Evolutionary conservation across 768 basidiomycete genomes (phyloP), one percentile per base, ranked within the genome.

Genomic region (Clitopilus hobsonii): DNA sequence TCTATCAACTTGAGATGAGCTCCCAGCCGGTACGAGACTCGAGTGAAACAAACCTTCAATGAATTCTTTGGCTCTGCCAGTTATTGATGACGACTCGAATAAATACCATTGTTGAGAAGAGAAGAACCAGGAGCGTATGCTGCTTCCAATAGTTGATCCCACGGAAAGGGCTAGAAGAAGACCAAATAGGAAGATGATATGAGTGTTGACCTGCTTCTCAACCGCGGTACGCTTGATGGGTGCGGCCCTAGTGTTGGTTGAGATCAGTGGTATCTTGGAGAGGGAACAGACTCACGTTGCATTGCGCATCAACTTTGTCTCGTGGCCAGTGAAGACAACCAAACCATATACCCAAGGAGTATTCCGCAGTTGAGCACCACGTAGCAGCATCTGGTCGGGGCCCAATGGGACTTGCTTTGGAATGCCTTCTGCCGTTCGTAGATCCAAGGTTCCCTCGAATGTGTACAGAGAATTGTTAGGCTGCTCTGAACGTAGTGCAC

Each of bases 381-480:
- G 85, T 36, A 99, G 75, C 10, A 98, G 78, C 63, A 98, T 78
- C 69, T 99, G 97, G 65, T 97, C 94, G 0, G 97, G 96, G 3
- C 95, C 94, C 14, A 98, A 72, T 1, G 97, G 94, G 5, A 98
- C 79, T 64, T 94, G 89, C 69, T 86, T 82, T 45, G 91, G 81
- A 60, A 84, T 63, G 55, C 85, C 80, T 58, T 75, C 67, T 59
- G 75, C 68, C 2, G 81, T 78, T 6, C 82, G 67, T 49, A 91
- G 75, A 53, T 88, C 88, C 49, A 93, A 63, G 7, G 88, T 83
- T 58, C 88, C 84, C 77, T 98, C 95, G 63, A 89, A 99, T 0
- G 97, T 98, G 71, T 99, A 98, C 2, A 99, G 74, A 0, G 94
- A 96, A 63, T 95, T 97, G 70, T 99, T 99, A 5, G 97, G 97